Conservation (phyloP, 2,329 filamentous ascomycete species). For the Botrytis cinerea region DNA sequence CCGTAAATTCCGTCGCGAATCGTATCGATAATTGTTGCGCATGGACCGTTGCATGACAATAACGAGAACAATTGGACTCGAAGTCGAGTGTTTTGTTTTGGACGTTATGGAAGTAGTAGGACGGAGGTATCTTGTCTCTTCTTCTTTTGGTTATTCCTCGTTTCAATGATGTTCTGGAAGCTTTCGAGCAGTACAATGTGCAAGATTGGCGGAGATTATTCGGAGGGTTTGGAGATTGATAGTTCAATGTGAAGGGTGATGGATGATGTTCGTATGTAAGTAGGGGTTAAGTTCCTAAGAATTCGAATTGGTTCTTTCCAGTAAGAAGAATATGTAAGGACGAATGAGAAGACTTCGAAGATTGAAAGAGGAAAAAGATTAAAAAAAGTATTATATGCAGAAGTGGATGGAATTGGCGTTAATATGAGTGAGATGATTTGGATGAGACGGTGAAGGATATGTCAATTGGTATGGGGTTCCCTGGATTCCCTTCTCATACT, state of each 20-base stretch:
- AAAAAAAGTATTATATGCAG: background rate
- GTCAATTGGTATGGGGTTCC: background rate
- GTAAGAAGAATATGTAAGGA: background rate
- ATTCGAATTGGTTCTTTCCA: background rate
- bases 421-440: slow-evolving; percentile 13
- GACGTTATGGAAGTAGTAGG: background rate
- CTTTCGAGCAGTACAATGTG: slow-evolving; percentile 5
- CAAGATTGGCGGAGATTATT: background rate
- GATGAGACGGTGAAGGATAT: slow-evolving; percentile 25
- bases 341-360: background rate
- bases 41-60: slow-evolving; percentile 35
- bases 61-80: slow-evolving; percentile 26
- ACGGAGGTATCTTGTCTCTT: background rate
- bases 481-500: background rate
- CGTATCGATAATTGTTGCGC: slow-evolving; percentile 26
- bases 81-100: slow-evolving; percentile 12
- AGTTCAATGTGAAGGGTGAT: slow-evolving; percentile 5
- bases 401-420: slow-evolving; percentile 8
- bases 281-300: background rate
- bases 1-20: slow-evolving; percentile 20
- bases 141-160: background rate
- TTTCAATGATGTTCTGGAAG: slow-evolving; percentile 7
- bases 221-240: slow-evolving; percentile 12
- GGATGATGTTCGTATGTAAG: background rate
- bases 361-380: background rate